Percentiles rank a stretch among this genome's conserved stretches.
Evolutionary conservation across 1,139 yeast species (phyloP).

Genomic region (Pichia terricola): DNA sequence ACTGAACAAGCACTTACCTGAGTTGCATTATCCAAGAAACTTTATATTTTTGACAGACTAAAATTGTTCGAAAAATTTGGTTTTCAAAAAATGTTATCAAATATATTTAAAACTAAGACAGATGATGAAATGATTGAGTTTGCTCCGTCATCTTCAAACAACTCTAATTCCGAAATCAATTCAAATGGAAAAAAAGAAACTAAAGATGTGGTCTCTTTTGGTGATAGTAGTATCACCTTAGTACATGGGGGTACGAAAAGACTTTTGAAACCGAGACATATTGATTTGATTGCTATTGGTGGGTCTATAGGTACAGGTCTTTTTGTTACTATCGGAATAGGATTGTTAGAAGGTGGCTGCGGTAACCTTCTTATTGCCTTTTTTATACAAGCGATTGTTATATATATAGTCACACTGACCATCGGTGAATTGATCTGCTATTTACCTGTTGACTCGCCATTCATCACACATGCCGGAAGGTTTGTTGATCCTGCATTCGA

Average conservation of each 20-base stretch:
- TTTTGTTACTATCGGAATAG: slow-evolving; percentile 63
- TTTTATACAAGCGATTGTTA: slow-evolving; percentile 36
- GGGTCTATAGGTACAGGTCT: slow-evolving; percentile 78
- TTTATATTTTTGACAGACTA: no score
- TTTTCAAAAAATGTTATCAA: no score
- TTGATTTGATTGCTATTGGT: slow-evolving; percentile 68
- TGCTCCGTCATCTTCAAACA: no score
- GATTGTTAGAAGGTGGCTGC: slow-evolving; percentile 64
- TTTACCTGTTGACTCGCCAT: slow-evolving; percentile 41
- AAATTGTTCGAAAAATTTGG: no score
- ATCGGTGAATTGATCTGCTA: slow-evolving; percentile 43
- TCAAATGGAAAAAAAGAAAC: no score
- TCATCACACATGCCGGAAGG: slow-evolving; percentile 42
- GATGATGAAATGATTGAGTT: no score
- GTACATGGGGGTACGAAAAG: slow-evolving; percentile 6
- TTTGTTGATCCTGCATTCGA: slow-evolving; percentile 45
- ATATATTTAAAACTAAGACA: no score
- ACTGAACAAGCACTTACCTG: no score
- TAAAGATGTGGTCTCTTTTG: no score
- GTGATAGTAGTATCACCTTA: background rate
- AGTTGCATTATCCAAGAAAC: no score
- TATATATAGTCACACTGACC: slow-evolving; percentile 32
- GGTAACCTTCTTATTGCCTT: slow-evolving; percentile 62
- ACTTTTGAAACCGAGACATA: slow-evolving; percentile 41
- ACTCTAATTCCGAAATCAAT: no score